phyloP scores from a whole-genome alignment of 345 rosid species.

The Sisymbrium altissimum region DNA sequence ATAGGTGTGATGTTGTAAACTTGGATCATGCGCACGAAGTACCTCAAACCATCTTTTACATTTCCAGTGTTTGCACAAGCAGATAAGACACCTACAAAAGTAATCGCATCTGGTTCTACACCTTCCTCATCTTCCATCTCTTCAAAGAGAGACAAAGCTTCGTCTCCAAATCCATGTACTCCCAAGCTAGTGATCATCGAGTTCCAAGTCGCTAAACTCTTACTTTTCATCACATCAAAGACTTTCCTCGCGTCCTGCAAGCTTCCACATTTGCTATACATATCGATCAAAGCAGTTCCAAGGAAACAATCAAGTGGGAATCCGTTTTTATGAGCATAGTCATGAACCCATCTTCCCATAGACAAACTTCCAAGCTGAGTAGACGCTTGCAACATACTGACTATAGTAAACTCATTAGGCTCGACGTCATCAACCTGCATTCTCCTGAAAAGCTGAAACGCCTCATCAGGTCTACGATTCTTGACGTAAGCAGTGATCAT shows the following conservation, averaged over 20 bases:
- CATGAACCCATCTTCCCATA: slow-evolving; percentile 65
- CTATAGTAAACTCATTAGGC: slow-evolving; percentile 68
- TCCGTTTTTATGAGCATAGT: slow-evolving; percentile 50
- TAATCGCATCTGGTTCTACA: slow-evolving; percentile 59
- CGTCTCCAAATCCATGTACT: slow-evolving; percentile 67
- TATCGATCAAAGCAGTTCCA: slow-evolving; percentile 53
- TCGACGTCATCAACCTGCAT: slow-evolving; percentile 52
- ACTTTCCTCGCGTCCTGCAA: slow-evolving; percentile 56
- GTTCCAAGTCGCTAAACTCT: slow-evolving; percentile 72
- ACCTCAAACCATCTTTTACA: slow-evolving; percentile 42
- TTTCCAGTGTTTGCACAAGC: slow-evolving; percentile 58
- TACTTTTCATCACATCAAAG: slow-evolving; percentile 46
- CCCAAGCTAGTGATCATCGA: slow-evolving; percentile 81
- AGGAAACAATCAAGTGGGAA: slow-evolving; percentile 52
- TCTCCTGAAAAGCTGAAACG: slow-evolving; percentile 50
- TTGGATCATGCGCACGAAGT: slow-evolving; percentile 47
- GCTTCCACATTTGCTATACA: slow-evolving; percentile 45
- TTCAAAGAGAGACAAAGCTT: slow-evolving; percentile 56
- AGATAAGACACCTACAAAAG: slow-evolving; percentile 68
- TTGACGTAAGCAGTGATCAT: slow-evolving; percentile 62
- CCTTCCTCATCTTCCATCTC: slow-evolving; percentile 52
- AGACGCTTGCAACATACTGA: slow-evolving; percentile 49
- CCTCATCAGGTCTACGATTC: slow-evolving; percentile 47
- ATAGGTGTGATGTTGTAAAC: slow-evolving; percentile 48
- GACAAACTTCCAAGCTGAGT: slow-evolving; percentile 53